A percentile compares a stretch with the other conserved stretches of the same genome.
Evolutionary conservation across 1,284 basidiomycete genomes (phyloP).

Genomic region (Malassezia vespertilionis): DNA sequence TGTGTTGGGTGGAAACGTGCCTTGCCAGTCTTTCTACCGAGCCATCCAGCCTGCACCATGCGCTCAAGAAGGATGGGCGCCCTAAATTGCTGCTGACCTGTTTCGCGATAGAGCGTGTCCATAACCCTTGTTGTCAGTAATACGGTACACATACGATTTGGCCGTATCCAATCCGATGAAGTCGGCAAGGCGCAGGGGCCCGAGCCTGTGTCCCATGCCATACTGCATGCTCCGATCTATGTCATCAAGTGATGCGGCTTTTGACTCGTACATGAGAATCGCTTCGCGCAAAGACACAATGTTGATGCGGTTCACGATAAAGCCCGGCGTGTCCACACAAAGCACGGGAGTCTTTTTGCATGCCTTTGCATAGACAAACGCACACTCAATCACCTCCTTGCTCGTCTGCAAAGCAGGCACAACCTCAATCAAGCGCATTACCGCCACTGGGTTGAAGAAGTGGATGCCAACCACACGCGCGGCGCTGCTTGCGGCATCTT

Average conservation of each 20-base stretch:
- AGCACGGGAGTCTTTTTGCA: constrained; percentile 62
- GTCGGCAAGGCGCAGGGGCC: constrained; percentile 50
- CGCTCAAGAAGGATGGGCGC: constrained; percentile 76
- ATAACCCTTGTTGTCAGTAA: constrained; percentile 26
- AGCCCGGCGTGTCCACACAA: constrained; percentile 72
- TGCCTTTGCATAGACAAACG: constrained; percentile 68
- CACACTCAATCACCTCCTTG: constrained; percentile 62
- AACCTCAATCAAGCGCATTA: constrained; percentile 79
- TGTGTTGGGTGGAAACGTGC: constrained; percentile 15
- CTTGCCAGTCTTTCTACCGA: constrained; percentile 65
- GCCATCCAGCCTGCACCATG: constrained; percentile 94
- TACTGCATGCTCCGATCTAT: constrained; percentile 86
- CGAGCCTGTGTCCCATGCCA: constrained; percentile 95
- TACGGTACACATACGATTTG: not conserved
- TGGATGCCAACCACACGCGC: constrained; percentile 57
- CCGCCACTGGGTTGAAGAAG: constrained; percentile 70
- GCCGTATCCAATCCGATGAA: constrained; percentile 63
- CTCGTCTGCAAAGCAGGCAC: constrained; percentile 87
- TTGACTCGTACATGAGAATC: constrained; percentile 83
- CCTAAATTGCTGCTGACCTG: constrained; percentile 91
- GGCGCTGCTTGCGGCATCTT: constrained; percentile 7
- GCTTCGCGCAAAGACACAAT: constrained; percentile 91
- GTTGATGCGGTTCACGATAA: constrained; percentile 52
- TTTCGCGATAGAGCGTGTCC: constrained; percentile 54
- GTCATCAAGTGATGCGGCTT: constrained; percentile 78